Percentiles rank a stretch among this genome's conserved stretches.
Conservation (phyloP, 768 basidiomycete genomes). For the Podaxis carcinomalis region DNA sequence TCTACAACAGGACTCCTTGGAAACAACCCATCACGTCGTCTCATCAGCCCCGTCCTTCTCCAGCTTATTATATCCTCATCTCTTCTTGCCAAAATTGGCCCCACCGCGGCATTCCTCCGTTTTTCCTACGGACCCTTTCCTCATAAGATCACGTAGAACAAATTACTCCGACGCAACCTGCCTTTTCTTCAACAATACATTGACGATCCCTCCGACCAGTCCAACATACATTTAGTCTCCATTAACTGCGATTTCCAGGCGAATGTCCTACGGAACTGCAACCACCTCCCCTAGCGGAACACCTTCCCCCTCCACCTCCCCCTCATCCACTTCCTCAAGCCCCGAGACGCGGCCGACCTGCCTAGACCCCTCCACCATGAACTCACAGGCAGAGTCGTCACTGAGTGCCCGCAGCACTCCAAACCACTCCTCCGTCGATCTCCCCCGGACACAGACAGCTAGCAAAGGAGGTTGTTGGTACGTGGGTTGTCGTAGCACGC, state of each 20-base stretch:
- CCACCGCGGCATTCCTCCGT: slow-evolving; percentile 25
- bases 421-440: slow-evolving; percentile 41
- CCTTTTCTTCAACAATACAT: slow-evolving; percentile 28
- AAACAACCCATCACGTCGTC: slow-evolving; percentile 42
- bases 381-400: slow-evolving; percentile 18
- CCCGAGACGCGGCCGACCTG: slow-evolving; percentile 34
- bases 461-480: slow-evolving; percentile 81
- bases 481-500: slow-evolving; percentile 23
- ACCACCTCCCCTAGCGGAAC: slow-evolving; percentile 44
- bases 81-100: slow-evolving; percentile 30
- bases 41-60: slow-evolving; percentile 21
- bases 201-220: slow-evolving; percentile 18
- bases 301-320: slow-evolving; percentile 42
- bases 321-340: slow-evolving; percentile 45
- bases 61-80: slow-evolving; percentile 26
- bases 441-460: slow-evolving; percentile 48
- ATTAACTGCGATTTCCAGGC: slow-evolving; percentile 11
- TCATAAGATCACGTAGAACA: slow-evolving; percentile 30
- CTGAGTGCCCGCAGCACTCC: slow-evolving; percentile 41
- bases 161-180: slow-evolving; percentile 31
- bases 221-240: slow-evolving; percentile 14
- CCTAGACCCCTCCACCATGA: slow-evolving; percentile 33
- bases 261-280: slow-evolving; percentile 48
- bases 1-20: slow-evolving; percentile 35
- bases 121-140: slow-evolving; percentile 31